Percentiles rank a stretch among this genome's conserved stretches.
Evolutionary conservation across 2,329 filamentous ascomycete genomes (phyloP).

Genomic region (Hypomyces perniciosus): DNA sequence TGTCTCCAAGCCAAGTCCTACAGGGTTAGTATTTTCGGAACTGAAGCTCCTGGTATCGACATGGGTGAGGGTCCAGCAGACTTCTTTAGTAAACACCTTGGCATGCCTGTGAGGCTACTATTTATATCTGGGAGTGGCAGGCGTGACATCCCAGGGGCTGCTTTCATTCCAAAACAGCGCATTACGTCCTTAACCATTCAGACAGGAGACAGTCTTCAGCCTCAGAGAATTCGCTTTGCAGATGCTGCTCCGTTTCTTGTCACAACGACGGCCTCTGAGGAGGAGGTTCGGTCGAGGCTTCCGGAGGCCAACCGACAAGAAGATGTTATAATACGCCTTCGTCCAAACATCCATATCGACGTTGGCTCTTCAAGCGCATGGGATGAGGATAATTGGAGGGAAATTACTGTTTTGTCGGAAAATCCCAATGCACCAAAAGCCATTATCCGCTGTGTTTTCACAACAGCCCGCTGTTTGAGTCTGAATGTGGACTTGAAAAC

Average conservation of each 20-base stretch:
- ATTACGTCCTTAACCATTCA: constrained; percentile 8
- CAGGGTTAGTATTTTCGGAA: constrained; percentile 17
- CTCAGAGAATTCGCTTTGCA: constrained; percentile 16
- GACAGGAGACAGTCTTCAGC: constrained; percentile 10
- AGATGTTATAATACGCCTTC: constrained; percentile 15
- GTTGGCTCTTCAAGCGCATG: constrained; percentile 10
- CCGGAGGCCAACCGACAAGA: constrained; percentile 7
- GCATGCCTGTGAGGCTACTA: constrained; percentile 11
- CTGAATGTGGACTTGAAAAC: constrained; percentile 15
- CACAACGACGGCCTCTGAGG: constrained; percentile 16
- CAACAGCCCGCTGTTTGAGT: constrained; percentile 15
- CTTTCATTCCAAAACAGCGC: constrained; percentile 13
- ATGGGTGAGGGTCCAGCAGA: constrained; percentile 15
- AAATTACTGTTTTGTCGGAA: constrained; percentile 12
- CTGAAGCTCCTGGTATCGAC: constrained; percentile 14
- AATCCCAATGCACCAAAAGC: constrained; percentile 11
- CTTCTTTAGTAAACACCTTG: constrained; percentile 18
- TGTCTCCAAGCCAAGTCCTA: constrained; percentile 12
- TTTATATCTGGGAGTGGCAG: constrained; percentile 14
- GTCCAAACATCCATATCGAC: constrained; percentile 18
- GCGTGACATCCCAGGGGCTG: constrained; percentile 15
- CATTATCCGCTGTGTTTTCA: constrained; percentile 16
- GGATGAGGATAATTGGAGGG: constrained; percentile 16
- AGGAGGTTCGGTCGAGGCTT: constrained; percentile 12
- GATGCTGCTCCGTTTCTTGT: constrained; percentile 16